Percentiles rank a stretch among this genome's conserved stretches.
phyloP scores from a whole-genome alignment of 2,329 filamentous ascomycete genomes.

The Beauveria bassiana region DNA sequence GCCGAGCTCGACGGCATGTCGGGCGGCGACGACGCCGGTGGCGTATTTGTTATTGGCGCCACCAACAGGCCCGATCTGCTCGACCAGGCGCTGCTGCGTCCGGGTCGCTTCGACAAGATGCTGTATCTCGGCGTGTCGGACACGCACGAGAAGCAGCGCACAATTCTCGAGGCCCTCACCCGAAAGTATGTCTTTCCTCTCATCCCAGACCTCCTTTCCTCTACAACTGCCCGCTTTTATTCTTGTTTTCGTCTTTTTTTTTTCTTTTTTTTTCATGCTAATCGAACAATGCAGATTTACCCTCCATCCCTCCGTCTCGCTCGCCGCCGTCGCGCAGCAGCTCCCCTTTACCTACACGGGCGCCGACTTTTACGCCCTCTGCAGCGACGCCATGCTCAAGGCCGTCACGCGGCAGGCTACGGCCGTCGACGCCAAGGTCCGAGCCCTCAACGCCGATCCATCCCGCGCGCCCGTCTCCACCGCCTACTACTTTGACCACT shows the following conservation, averaged over 20 bases:
- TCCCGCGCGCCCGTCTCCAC: constrained; percentile 55
- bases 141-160: constrained; percentile 92
- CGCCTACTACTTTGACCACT: constrained; percentile 93
- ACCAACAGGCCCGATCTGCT: constrained; percentile 92
- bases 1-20: constrained; percentile 98
- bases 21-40: constrained; percentile 74
- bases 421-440: constrained; percentile 76
- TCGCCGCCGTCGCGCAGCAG: constrained; percentile 62
- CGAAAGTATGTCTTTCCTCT: constrained; percentile 61
- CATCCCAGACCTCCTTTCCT: not conserved
- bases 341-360: constrained; percentile 96
- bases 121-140: constrained; percentile 93
- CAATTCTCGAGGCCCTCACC: constrained; percentile 87
- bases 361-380: constrained; percentile 93
- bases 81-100: constrained; percentile 80
- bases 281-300: constrained; percentile 56
- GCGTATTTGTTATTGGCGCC: constrained; percentile 93
- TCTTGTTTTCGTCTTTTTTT: not conserved
- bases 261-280: not conserved
- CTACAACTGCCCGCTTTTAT: constrained; percentile 7
- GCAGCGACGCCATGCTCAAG: constrained; percentile 97
- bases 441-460: constrained; percentile 50
- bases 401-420: constrained; percentile 87
- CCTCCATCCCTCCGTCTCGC: constrained; percentile 69
- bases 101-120: constrained; percentile 96